Evolutionary conservation across 2,329 filamentous ascomycete genomes (phyloP).

Genomic region (Didymella arachidicola): DNA sequence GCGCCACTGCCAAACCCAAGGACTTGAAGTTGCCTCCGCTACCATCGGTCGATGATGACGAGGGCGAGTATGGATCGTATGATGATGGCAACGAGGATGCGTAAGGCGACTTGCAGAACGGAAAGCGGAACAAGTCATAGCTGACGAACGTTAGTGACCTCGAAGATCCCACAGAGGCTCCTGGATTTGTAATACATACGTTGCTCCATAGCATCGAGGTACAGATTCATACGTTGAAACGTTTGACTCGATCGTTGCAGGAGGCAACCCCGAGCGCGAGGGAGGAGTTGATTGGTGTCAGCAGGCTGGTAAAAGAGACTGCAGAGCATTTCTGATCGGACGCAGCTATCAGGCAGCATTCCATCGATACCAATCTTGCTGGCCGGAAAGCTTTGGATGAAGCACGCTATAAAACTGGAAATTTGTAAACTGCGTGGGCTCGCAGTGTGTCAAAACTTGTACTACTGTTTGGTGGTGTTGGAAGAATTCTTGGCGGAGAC

Average conservation of each 20-base stretch:
- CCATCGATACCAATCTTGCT: conserved; percentile 27
- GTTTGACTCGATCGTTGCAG: conserved; percentile 34
- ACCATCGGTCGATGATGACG: conserved; percentile 21
- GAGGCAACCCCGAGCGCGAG: conserved; percentile 34
- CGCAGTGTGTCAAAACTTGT: background rate
- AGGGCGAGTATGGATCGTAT: conserved; percentile 16
- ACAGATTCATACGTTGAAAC: conserved; percentile 35
- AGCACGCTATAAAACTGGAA: conserved; percentile 13
- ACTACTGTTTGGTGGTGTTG: background rate
- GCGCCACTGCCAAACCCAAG: conserved; percentile 28
- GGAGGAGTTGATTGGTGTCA: conserved; percentile 29
- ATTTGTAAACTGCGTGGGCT: background rate
- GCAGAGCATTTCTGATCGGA: conserved; percentile 34
- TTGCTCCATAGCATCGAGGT: conserved; percentile 34
- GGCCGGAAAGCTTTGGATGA: conserved; percentile 33
- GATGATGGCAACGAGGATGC: conserved; percentile 18
- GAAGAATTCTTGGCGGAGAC: background rate
- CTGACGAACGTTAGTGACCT: conserved; percentile 19
- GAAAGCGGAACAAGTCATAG: background rate
- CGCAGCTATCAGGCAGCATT: conserved; percentile 24
- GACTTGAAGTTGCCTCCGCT: conserved; percentile 32
- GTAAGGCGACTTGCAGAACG: background rate
- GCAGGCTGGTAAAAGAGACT: conserved; percentile 28
- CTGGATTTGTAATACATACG: conserved; percentile 32
- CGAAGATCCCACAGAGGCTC: conserved; percentile 28